phyloP scores from a whole-genome alignment of 2,329 filamentous ascomycete species.

The Camillea tinctor region DNA sequence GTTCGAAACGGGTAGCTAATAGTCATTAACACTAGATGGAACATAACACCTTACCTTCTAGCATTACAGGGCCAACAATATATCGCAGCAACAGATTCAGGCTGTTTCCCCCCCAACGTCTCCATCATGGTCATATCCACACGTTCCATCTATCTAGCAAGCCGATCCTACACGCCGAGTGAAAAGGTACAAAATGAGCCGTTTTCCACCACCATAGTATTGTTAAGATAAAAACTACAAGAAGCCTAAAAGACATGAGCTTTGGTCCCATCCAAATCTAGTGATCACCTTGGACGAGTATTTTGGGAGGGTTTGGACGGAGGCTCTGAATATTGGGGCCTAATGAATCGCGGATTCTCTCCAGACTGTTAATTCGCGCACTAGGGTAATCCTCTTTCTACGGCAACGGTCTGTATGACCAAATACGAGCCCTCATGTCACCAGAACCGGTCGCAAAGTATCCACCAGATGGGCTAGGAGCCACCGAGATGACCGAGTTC shows the following conservation, averaged over 20 bases:
- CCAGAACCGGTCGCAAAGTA: slow-evolving; percentile 96
- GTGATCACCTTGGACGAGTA: neutral
- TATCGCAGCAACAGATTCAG: neutral
- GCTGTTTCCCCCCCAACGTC: neutral
- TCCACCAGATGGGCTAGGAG: slow-evolving; percentile 82
- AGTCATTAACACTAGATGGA: neutral
- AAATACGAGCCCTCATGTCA: slow-evolving; percentile 96
- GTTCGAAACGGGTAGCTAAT: neutral
- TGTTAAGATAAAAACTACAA: neutral
- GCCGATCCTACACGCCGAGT: neutral
- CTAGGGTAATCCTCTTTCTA: slow-evolving; percentile 3
- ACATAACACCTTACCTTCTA: neutral
- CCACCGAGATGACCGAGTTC: slow-evolving; percentile 97
- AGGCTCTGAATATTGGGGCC: neutral
- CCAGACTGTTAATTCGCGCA: neutral
- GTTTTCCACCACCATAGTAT: neutral
- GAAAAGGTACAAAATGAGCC: neutral
- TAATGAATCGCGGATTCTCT: neutral
- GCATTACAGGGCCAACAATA: neutral
- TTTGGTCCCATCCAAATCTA: neutral
- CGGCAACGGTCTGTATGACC: slow-evolving; percentile 69
- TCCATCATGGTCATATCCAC: neutral
- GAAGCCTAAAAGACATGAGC: neutral
- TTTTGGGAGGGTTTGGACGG: neutral
- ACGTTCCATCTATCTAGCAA: neutral